Conservation (phyloP, 108 stramenopile species). For the Nitzschia sp. region DNA sequence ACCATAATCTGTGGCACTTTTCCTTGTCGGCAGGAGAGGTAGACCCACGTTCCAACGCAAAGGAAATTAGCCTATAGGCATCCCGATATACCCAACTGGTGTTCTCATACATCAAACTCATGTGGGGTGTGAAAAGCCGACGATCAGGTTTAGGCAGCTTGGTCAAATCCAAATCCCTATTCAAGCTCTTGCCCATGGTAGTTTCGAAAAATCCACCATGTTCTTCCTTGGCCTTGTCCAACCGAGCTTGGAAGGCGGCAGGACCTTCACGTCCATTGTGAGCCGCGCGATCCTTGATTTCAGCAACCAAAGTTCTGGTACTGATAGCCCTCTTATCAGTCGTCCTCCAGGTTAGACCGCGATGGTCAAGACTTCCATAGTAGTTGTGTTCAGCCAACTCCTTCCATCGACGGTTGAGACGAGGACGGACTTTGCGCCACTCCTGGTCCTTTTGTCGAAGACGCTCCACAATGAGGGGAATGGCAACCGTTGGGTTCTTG, state of each 20-base stretch:
- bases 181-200: conserved; percentile 63
- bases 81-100: conserved; percentile 73
- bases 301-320: conserved; percentile 75
- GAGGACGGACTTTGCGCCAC: conserved; percentile 75
- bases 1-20: conserved; percentile 78
- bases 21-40: conserved; percentile 83
- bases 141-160: conserved; percentile 71
- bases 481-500: conserved; percentile 92
- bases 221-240: conserved; percentile 87
- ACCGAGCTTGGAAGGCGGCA: conserved; percentile 60
- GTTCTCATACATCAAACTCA: conserved; percentile 71
- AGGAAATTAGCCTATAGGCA: conserved; percentile 80
- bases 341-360: conserved; percentile 81
- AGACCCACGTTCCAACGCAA: conserved; percentile 78
- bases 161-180: conserved; percentile 64
- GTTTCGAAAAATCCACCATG: conserved; percentile 81
- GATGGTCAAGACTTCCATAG: conserved; percentile 86
- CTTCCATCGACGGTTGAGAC: conserved; percentile 87
- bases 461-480: conserved; percentile 95
- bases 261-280: conserved; percentile 73
- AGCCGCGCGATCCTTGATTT: conserved; percentile 85
- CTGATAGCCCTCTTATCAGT: conserved; percentile 81
- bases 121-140: conserved; percentile 80
- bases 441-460: conserved; percentile 95
- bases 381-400: conserved; percentile 82